Base-by-base conservation (phyloP, 768 basidiomycete genomes). In the Suillus placidus region DNA sequence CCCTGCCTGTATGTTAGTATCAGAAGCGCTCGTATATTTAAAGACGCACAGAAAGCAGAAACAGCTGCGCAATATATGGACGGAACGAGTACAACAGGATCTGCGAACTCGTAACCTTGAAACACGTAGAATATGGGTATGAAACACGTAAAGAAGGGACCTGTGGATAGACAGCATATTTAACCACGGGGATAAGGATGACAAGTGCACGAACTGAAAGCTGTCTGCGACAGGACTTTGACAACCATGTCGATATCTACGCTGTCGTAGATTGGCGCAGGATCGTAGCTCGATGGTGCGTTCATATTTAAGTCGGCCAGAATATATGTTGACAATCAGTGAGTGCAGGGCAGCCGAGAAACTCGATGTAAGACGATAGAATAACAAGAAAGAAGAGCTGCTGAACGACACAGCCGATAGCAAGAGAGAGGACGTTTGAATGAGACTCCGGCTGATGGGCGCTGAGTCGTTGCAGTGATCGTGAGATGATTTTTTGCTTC, bases 71-170 rank as follows among this genome's bases (percentile, higher is more conserved):
- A 88, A 75, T 92, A 95, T 20, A 77, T 67, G 6, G 80, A 76
- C 3, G 89, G 81, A 60, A 75, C 70, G 38, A 88, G 63, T 57
- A 95, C 81, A 8, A 81, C 76, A 7, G 83, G 80, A 69, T 88
- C 83, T 47, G 80, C 79, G 70, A 80, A 72, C 40, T 81, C 82
- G 47, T 81, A 80, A 2, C 89, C 88, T 71, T 93, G 91, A 70
- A 92, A 92, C 64, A 88, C 77, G 72, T 88, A 90, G 74, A 94
- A 92, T 30, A 93, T 72, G 2, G 94, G 93, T 66, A 96, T 80
- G 67, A 95, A 88, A 76, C 84, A 84, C 12, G 90, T 80, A 79
- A 97, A 96, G 81, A 94, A 91, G 20, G 95, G 94, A 68, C 92
- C 93, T 94, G 70, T 45, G 52, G 62, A 23, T 47, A 64, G 8